Evolutionary conservation across 495 filamentous ascomycete species (phyloP).

Genomic region (Mycothermus thermophilus): DNA sequence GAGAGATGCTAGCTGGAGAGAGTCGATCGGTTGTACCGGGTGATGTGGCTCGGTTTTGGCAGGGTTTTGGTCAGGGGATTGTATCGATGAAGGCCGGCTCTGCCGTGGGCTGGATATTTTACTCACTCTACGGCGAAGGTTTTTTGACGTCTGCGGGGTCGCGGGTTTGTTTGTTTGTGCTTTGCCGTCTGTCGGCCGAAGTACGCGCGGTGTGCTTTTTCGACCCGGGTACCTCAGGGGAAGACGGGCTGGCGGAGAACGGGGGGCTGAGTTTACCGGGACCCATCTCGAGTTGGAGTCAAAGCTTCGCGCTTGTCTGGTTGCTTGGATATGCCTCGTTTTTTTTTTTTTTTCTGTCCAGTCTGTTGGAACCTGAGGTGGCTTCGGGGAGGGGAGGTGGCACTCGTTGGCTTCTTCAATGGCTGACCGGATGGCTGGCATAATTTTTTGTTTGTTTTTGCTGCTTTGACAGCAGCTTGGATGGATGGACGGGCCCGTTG

Average conservation of each 20-base stretch:
- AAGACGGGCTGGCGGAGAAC: conserved; percentile 7
- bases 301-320: conserved; percentile 88
- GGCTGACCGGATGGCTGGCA: not conserved
- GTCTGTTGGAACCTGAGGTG: conserved; percentile 3
- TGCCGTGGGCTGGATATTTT: conserved; percentile 3
- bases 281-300: conserved; percentile 94
- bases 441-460: not conserved
- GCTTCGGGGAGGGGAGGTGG: conserved; percentile 9
- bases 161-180: conserved; percentile 3
- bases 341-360: conserved; percentile 9
- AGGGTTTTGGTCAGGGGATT: conserved; percentile 24
- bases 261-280: conserved; percentile 44
- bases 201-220: not conserved
- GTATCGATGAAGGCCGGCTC: conserved; percentile 25
- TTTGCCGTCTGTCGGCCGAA: conserved; percentile 10
- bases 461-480: too few species aligned
- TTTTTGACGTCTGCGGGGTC: conserved; percentile 8
- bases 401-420: not conserved
- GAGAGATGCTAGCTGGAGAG: conserved; percentile 34
- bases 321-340: conserved; percentile 10
- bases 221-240: conserved; percentile 3
- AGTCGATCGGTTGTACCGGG: conserved; percentile 21
- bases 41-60: conserved; percentile 19
- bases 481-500: conserved; percentile 27
- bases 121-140: conserved; percentile 3